Evolutionary conservation across 2,329 filamentous ascomycete genomes (phyloP).

Genomic region (Chaetomium sp.): DNA sequence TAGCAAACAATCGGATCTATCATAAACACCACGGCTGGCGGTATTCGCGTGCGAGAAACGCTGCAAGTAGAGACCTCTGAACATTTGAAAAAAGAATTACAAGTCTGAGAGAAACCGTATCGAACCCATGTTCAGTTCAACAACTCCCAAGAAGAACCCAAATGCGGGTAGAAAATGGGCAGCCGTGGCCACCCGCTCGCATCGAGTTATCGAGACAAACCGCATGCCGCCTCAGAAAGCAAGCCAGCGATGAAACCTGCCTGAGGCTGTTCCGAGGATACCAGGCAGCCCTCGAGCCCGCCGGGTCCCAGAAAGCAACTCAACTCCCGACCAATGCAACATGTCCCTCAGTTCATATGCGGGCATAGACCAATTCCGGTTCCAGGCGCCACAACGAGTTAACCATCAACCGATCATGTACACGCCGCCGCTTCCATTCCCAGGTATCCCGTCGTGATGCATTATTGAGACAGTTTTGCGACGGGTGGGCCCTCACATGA

Average conservation of each 20-base stretch:
- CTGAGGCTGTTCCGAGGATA: conserved; percentile 6
- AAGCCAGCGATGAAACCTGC: conserved; percentile 5
- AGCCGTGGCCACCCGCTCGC: conserved; percentile 15
- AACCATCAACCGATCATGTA: conserved; percentile 12
- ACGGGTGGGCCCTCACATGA: conserved; percentile 68
- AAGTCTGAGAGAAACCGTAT: conserved; percentile 35
- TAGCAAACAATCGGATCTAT: neutral
- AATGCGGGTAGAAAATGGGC: conserved; percentile 30
- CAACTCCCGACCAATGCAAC: conserved; percentile 20
- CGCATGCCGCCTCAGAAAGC: conserved; percentile 4
- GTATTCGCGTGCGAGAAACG: neutral
- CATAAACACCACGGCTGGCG: neutral
- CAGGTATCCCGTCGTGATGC: conserved; percentile 7
- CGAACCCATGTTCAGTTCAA: conserved; percentile 35
- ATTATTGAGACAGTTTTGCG: neutral
- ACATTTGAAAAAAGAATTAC: conserved; percentile 34
- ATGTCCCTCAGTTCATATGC: conserved; percentile 14
- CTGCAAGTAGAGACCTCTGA: neutral
- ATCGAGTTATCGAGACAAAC: conserved; percentile 25
- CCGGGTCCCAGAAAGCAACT: conserved; percentile 7
- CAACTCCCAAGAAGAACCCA: conserved; percentile 34
- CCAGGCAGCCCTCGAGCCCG: conserved; percentile 2
- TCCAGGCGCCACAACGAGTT: conserved; percentile 1
- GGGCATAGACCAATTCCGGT: neutral
- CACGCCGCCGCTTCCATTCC: conserved; percentile 10